Percentiles rank a stretch among this genome's conserved stretches.
Evolutionary conservation across 495 filamentous ascomycete genomes (phyloP).

Genomic region (Aspergillus kassunensis): DNA sequence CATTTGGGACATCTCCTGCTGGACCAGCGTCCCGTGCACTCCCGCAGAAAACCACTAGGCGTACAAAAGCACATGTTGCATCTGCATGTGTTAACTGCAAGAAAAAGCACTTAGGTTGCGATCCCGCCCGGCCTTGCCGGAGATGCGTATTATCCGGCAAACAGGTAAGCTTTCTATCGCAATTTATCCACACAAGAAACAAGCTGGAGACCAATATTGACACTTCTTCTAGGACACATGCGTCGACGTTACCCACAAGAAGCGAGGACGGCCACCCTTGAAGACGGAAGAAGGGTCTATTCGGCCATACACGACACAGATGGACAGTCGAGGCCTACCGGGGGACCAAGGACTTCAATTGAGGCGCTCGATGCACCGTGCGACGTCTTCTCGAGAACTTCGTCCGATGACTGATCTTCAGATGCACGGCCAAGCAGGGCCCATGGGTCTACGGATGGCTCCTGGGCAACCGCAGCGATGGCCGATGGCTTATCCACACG

Average conservation of each 20-base stretch:
- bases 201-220: too few relatives aligned
- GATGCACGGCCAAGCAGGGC: conserved; percentile 19
- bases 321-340: conserved; percentile 25
- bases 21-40: conserved; percentile 29
- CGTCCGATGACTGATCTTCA: conserved; percentile 45
- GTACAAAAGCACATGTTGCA: conserved; percentile 92
- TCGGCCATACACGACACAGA: conserved; percentile 31
- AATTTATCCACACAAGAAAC: too few relatives aligned
- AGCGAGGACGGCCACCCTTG: conserved; percentile 84
- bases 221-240: conserved; percentile 73
- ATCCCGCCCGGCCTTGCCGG: conserved; percentile 60
- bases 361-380: conserved; percentile 34
- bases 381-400: conserved; percentile 42
- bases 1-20: conserved; percentile 22
- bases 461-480: conserved; percentile 33
- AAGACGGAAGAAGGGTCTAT: conserved; percentile 68
- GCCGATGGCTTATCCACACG: conserved; percentile 36
- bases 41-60: conserved; percentile 64
- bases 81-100: conserved; percentile 98
- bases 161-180: conserved; percentile 59
- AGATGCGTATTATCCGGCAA: conserved; percentile 61
- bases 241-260: conserved; percentile 94
- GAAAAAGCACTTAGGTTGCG: conserved; percentile 84
- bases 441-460: conserved; percentile 22
- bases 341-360: conserved; percentile 25